Evolutionary conservation across 2,329 filamentous ascomycete species (phyloP).

Genomic region (Orbilia javanica): DNA sequence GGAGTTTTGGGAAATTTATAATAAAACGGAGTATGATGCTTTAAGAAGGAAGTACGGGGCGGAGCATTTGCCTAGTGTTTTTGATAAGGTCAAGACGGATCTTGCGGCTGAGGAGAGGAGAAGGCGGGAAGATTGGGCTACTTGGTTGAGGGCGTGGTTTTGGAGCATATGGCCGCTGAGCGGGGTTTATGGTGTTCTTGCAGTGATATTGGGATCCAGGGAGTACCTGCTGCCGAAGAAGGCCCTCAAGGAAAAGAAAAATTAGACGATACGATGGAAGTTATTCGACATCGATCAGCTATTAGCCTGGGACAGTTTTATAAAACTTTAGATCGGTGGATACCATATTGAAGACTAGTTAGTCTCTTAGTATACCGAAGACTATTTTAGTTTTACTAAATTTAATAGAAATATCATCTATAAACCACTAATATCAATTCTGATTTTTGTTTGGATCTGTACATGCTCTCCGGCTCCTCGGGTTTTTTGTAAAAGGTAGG

Average conservation of each 20-base stretch:
- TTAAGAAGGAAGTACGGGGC: conserved; percentile 73
- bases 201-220: conserved; percentile 70
- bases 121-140: conserved; percentile 63
- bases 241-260: conserved; percentile 27
- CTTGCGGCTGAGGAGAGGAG: conserved; percentile 64
- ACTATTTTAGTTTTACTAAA: no score
- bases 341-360: not conserved
- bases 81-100: conserved; percentile 75
- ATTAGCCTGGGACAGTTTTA: not conserved
- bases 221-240: conserved; percentile 62
- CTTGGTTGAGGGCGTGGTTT: conserved; percentile 62
- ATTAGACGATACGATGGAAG: not conserved
- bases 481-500: not conserved
- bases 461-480: conserved; percentile 39
- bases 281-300: not conserved
- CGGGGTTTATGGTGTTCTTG: conserved; percentile 73
- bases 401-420: not conserved
- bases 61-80: conserved; percentile 73
- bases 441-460: conserved; percentile 54
- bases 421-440: conserved; percentile 37
- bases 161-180: conserved; percentile 70
- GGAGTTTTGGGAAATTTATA: conserved; percentile 77
- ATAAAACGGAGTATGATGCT: conserved; percentile 72
- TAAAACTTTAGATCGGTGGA: not conserved
- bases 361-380: no score